phyloP scores from a whole-genome alignment of 768 basidiomycete genomes.

The Hebeloma cylindrosporum region DNA sequence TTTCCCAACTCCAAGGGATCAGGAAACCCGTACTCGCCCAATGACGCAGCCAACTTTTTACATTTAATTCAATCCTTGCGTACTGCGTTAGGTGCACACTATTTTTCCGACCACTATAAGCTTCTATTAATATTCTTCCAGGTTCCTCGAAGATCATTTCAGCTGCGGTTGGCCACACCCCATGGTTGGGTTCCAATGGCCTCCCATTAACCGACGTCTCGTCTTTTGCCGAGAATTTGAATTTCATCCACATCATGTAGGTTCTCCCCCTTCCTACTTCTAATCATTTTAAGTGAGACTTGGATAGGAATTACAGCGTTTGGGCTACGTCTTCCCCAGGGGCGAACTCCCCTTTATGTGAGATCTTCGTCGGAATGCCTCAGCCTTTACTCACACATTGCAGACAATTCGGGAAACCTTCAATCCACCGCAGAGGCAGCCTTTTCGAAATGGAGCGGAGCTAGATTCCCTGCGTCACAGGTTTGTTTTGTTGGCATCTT shows the following conservation, averaged over 20 bases:
- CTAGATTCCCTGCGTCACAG: conserved; percentile 64
- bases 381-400: neutral
- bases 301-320: conserved; percentile 71
- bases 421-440: conserved; percentile 62
- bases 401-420: conserved; percentile 51
- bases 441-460: conserved; percentile 56
- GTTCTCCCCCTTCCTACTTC: conserved; percentile 1
- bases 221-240: conserved; percentile 60
- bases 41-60: conserved; percentile 64
- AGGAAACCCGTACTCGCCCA: conserved; percentile 55
- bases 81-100: conserved; percentile 42
- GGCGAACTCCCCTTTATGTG: conserved; percentile 64
- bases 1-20: conserved; percentile 64
- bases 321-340: conserved; percentile 63
- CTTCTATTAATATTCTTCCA: conserved; percentile 12
- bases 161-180: conserved; percentile 64
- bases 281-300: conserved; percentile 11
- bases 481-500: conserved; percentile 37
- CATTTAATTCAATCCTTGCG: conserved; percentile 58
- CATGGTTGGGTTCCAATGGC: conserved; percentile 63
- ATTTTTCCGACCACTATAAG: neutral
- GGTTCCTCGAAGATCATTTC: conserved; percentile 61
- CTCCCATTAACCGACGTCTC: conserved; percentile 60
- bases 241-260: conserved; percentile 69
- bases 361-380: neutral